Evolutionary conservation across 331 rosid genomes (phyloP).

Genomic region (Stylosanthes scabra): DNA sequence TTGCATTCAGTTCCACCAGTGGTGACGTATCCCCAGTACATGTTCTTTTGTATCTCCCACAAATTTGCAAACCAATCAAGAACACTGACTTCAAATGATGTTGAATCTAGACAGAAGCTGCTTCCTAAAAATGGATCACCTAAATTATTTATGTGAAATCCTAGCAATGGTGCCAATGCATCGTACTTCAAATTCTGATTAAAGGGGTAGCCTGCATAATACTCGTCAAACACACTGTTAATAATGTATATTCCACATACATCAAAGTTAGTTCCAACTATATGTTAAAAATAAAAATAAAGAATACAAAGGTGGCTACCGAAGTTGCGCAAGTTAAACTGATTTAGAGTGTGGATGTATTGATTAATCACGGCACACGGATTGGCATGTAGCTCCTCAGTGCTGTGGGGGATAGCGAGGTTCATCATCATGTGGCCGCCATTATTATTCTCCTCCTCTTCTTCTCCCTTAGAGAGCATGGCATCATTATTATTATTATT

Average conservation of each 20-base stretch:
- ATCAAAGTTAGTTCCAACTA: no score
- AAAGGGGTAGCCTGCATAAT: slow-evolving; percentile 54
- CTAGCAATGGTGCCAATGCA: slow-evolving; percentile 51
- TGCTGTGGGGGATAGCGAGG: not conserved
- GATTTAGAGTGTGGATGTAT: not conserved
- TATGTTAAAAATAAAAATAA: no score
- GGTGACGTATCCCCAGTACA: slow-evolving; percentile 73
- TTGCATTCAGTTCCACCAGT: slow-evolving; percentile 80
- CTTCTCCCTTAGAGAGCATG: no score
- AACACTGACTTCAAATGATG: slow-evolving; percentile 65
- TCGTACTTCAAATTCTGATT: slow-evolving; percentile 72
- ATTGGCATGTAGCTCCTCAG: not conserved
- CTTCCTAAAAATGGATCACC: slow-evolving; percentile 72
- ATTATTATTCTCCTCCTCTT: not conserved
- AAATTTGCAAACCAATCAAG: slow-evolving; percentile 74
- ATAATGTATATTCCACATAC: no score
- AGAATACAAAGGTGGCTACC: no score
- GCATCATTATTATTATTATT: no score
- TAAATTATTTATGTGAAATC: slow-evolving; percentile 66
- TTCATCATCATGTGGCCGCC: not conserved
- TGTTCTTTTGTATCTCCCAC: slow-evolving; percentile 65
- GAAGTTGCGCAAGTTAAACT: not conserved
- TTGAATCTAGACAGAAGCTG: slow-evolving; percentile 62
- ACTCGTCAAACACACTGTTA: no score
- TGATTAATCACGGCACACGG: slow-evolving; percentile 1